Base-by-base conservation (phyloP, 805 yeast species). In the Kodamaea leandrae region DNA sequence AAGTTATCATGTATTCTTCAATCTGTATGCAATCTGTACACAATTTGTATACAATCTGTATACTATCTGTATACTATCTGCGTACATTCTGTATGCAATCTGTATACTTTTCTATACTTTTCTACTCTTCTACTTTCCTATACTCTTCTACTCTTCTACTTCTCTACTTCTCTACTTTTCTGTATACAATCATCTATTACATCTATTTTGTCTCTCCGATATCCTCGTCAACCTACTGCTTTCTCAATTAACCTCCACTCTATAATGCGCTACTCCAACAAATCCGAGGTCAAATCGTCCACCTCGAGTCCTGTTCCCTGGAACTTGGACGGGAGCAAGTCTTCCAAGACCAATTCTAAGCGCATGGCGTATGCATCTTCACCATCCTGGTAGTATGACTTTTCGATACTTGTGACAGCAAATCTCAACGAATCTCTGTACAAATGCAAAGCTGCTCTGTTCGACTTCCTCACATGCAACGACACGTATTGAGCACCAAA, bases 281-380 rank as follows among this genome's bases (percentile, higher is more conserved):
- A 58, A 52, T 63, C 69, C 36, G 47, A 49, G 2, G 58, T 39
- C 39, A 83, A 66, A 60, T 83, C 85, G 55, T 85, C 93, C 27
- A 44, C 53, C 25, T 62, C 75, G 8, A 54, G 62, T 20, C 58
- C 62, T 14, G 71, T 72, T 13, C 68, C 68, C 48, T 79, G 81
- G 46, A 74, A 76, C 32, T 63, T 61, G 43, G 77, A 72, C 16
- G 91, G 89, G 33, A 79, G 46, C 46, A 84, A 66, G 18, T 82
- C 83, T 12, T 82, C 81, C 34, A 81, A 56, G 15, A 68, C 68
- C 49, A 88, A 70, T 2, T 69, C 72, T 58, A 86, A 86, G 57
- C 80, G 81, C 99, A 93, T 93, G 29, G 93, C 84, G 61, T 90
- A 91, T 12, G 99, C 99, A 64, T 93, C 97, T 64, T 93, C 99